Percentiles rank a stretch among this genome's conserved stretches.
Conservation (phyloP, 1,284 basidiomycete species). For the Apiotrichum laibachii region DNA sequence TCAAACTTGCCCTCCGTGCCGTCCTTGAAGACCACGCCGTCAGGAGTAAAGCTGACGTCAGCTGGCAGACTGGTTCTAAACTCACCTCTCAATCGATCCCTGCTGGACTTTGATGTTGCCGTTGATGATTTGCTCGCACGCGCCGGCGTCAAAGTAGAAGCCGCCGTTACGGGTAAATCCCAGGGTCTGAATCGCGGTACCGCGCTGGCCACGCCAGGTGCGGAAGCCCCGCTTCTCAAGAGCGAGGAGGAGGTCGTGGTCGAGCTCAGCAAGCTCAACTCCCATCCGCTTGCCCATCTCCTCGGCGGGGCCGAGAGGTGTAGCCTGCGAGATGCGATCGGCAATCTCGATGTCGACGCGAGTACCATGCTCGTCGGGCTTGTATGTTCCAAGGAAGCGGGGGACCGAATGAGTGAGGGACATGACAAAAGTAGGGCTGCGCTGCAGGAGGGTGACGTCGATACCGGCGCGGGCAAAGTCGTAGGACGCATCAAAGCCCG, state of each 20-base stretch:
- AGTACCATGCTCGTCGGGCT: slow-evolving; percentile 48
- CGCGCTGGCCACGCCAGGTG: slow-evolving; percentile 32
- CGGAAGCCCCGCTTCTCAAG: slow-evolving; percentile 58
- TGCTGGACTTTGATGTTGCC: slow-evolving; percentile 39
- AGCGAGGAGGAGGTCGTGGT: slow-evolving; percentile 56
- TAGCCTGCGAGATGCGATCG: slow-evolving; percentile 55
- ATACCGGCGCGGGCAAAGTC: slow-evolving; percentile 55
- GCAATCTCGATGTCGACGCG: slow-evolving; percentile 54
- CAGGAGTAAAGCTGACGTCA: slow-evolving; percentile 18
- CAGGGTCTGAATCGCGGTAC: slow-evolving; percentile 24
- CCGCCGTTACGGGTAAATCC: slow-evolving; percentile 33
- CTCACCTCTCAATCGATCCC: slow-evolving; percentile 25
- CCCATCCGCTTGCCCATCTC: slow-evolving; percentile 28
- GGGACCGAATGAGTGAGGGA: slow-evolving; percentile 51
- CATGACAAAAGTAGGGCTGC: slow-evolving; percentile 64
- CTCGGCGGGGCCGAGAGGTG: slow-evolving; percentile 29
- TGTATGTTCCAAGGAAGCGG: slow-evolving; percentile 47
- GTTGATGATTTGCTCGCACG: slow-evolving; percentile 38
- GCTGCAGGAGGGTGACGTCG: slow-evolving; percentile 63
- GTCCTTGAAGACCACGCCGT: slow-evolving; percentile 28
- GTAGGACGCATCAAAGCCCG: slow-evolving; percentile 54
- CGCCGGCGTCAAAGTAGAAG: slow-evolving; percentile 44
- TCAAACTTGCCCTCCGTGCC: slow-evolving; percentile 59
- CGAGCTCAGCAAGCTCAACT: slow-evolving; percentile 24
- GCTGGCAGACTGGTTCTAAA: too few relatives aligned